Percentiles rank a stretch among this genome's conserved stretches.
Conservation (phyloP, 169 alveolate genomes). For the Toxoplasma gondii region DNA sequence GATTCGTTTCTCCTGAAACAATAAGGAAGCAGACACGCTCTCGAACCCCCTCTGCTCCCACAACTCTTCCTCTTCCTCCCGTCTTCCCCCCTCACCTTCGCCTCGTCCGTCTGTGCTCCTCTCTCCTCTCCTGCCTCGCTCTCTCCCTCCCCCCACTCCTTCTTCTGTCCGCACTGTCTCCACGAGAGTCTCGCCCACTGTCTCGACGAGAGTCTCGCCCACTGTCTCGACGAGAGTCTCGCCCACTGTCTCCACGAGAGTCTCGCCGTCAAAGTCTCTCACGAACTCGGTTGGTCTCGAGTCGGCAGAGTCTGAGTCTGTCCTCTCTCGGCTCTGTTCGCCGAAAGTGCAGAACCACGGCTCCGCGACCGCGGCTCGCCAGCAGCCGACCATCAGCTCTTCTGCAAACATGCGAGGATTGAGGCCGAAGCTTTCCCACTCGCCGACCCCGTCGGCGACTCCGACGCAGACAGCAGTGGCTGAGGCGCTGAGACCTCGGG, state of each 20-base stretch:
- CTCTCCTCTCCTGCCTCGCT: not conserved
- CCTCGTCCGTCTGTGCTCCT: not conserved
- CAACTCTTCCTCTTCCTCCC: no score
- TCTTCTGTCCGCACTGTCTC: not conserved
- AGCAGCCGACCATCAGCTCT: conserved; percentile 75
- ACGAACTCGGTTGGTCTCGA: not conserved
- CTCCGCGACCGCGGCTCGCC: conserved; percentile 55
- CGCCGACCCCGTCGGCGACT: conserved; percentile 85
- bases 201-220: not conserved
- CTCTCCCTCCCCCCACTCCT: not conserved
- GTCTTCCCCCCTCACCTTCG: not conserved
- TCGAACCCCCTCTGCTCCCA: no score
- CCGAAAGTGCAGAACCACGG: conserved; percentile 12
- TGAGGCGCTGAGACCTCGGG: not conserved
- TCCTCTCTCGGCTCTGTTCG: not conserved
- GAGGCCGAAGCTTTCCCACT: conserved; percentile 79
- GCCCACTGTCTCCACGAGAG: not conserved
- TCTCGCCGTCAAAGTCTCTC: no score
- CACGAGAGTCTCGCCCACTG: not conserved
- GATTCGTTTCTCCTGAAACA: no score
- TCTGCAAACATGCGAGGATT: conserved; percentile 76
- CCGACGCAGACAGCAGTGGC: conserved; percentile 74
- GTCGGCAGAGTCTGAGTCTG: not conserved
- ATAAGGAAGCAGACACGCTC: no score
- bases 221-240: not conserved